Conservation (phyloP, 176 grass and related monocot genomes). For the Microstegium vimineum region DNA sequence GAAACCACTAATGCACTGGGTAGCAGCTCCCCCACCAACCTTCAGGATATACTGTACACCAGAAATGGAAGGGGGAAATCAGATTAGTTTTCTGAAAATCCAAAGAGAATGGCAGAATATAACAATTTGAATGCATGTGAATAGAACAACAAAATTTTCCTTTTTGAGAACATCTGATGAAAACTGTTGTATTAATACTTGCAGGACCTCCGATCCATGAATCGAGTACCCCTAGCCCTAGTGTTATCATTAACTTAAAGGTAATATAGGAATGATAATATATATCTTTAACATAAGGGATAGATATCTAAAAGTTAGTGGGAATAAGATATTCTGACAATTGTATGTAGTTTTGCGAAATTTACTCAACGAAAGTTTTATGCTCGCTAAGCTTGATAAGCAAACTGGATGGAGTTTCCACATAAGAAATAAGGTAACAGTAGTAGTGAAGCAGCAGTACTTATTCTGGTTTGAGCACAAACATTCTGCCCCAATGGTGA, state of each 20-base stretch:
- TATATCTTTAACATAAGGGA: not conserved
- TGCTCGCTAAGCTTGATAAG: not conserved
- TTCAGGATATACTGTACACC: constrained; percentile 67
- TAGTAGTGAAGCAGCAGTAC: constrained; percentile 26
- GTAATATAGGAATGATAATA: not conserved
- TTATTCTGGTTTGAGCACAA: constrained; percentile 71
- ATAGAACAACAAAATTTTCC: not conserved
- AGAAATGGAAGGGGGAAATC: not conserved
- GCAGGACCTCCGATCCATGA: not conserved
- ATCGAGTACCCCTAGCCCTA: not conserved
- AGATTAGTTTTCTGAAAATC: not conserved
- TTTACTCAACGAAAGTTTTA: not conserved
- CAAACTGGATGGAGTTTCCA: not conserved
- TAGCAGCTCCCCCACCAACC: constrained; percentile 44
- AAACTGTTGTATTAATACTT: not conserved
- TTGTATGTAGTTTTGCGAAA: not conserved
- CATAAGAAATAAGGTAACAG: not conserved
- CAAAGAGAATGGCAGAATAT: not conserved
- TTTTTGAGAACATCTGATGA: not conserved
- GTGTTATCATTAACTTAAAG: not conserved
- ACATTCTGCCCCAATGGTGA: constrained; percentile 77
- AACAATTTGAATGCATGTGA: not conserved
- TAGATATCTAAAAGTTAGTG: not conserved
- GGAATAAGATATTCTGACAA: constrained; percentile 2
- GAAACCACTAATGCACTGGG: constrained; percentile 86